Evolutionary conservation across 345 rosid genomes (phyloP), one percentile per base, ranked within the genome.

Genomic region (Eucalyptus decipiens): DNA sequence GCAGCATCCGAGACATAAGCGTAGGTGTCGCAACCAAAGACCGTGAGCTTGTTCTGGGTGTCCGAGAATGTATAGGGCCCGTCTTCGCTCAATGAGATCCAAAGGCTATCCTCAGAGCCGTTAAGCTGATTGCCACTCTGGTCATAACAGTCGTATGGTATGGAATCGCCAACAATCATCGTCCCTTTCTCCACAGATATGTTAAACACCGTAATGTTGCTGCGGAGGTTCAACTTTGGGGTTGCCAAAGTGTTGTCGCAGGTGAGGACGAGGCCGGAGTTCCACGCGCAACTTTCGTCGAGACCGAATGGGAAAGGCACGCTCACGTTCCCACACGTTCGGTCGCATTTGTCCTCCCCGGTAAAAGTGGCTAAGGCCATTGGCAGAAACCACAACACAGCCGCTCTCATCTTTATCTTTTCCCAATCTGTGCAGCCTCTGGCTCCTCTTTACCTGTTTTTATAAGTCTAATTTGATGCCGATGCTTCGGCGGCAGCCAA

Each of bases 41-140:
- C 34, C 13, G 14, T 62, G 17, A 62, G 4, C 69, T 28, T 62
- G 18, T 62, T 62, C 34, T 17, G 32, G 69, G 15, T 62, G 34
- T 28, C 69, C 17, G 34, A 58, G 30, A 58, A 5, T 24, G 65
- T 58, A 58, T 58, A 58, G 6, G 10, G 65, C 65, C 65, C 1
- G 0, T 58, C 0, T 58, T 24, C 0, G 24, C 7, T 13, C 23
- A 69, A 0, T 17, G 0, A 1, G 23, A 51, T 51, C 21, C 0
- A 0, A 51, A 23, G 54, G 0, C 23, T n/a, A n/a, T n/a, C n/a
- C n/a, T n/a, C 9, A 51, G 54, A 51, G 23, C 1, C 54, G 0
- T 17, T 0, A 9, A 51, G 54, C 9, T 0, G 7, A 34, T 0
- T 4, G 9, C 80, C 80, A 5, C 1, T 32, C 12, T 3, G 1